Evolutionary conservation across 495 filamentous ascomycete species (phyloP).

Genomic region (Amniculicola lignicola): DNA sequence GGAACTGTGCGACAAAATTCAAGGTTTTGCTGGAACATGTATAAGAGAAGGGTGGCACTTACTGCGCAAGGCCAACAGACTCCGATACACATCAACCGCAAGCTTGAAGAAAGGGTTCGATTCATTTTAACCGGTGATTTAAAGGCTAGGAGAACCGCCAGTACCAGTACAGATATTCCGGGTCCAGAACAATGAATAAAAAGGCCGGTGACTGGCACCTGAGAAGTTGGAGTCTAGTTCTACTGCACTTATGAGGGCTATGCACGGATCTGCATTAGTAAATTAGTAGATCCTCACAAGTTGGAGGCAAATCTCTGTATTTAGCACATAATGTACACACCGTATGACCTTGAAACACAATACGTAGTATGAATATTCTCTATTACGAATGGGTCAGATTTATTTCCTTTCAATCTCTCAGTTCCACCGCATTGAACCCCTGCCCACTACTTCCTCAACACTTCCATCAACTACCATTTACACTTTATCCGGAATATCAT

Average conservation of each 20-base stretch:
- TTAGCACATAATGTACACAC: not conserved
- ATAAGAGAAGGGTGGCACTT: not conserved
- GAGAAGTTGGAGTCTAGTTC: not conserved
- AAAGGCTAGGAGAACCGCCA: not conserved
- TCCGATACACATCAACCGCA: too few species aligned
- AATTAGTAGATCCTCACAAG: not conserved
- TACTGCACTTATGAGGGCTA: not conserved
- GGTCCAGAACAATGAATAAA: too few species aligned
- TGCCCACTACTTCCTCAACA: not conserved
- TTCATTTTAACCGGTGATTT: not conserved
- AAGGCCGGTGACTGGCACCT: too few species aligned
- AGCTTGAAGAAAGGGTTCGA: too few species aligned
- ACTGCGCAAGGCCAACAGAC: not conserved
- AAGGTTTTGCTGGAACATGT: not conserved
- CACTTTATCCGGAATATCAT: constrained; percentile 22
- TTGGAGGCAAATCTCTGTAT: too few species aligned
- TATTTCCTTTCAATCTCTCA: not conserved
- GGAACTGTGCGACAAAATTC: not conserved
- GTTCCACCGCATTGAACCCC: too few species aligned
- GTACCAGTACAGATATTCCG: too few species aligned
- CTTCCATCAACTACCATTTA: constrained; percentile 4
- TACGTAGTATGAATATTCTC: not conserved
- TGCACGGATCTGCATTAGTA: not conserved
- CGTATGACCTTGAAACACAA: not conserved
- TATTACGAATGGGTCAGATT: too few species aligned